Base-by-base conservation (phyloP, 306 rosid species). In the Acacia confusa region DNA sequence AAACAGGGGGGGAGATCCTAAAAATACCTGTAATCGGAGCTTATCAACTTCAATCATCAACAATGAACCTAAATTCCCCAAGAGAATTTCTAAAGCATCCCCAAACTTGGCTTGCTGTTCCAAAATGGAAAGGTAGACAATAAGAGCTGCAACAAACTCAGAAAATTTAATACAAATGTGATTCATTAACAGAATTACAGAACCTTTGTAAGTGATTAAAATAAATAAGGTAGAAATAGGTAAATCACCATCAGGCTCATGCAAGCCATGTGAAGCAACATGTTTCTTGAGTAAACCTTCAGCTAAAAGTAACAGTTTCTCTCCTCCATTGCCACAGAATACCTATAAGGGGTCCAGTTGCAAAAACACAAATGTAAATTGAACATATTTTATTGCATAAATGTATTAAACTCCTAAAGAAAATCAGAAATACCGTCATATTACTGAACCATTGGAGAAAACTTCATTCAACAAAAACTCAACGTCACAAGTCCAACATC, bases 221-320 rank as follows among this genome's bases (percentile, higher is more conserved):
- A 70, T 30, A 67, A 64, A 70, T 45, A 73, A 81, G 71, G 75
- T 70, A 60, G 72, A 22, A 70, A 41, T 48, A 11, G 20, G 70
- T 43, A 43, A 75, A 82, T 67, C 82, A 94, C 99, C 99, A 90
- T 96, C 99, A 76, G 98, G 98, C 73, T 94, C 97, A 53, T 91
- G 94, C 87, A 96, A 89, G 85, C 98, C 85, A 88, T 96, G 99
- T 76, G 98, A 85, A 64, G 92, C 88, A 84, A 92, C 93, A 70
- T 96, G 99, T 84, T 96, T 96, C 89, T 94, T 96, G 41, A 94
- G 87, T 87, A 96, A 92, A 65, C 97, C 99, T 91, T 96, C 99
- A 61, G 98, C 99, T 83, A 96, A 86, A 43, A 84, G 80, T 74
- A 96, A 84, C n/a, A 96, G 89, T 76, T 94, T 96, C 83, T 91